These are phyloP conservation scores for Diaporthe amygdali DNA, from an alignment of 2,329 filamentous ascomycete species.

Conservation along the genomic window DNA sequence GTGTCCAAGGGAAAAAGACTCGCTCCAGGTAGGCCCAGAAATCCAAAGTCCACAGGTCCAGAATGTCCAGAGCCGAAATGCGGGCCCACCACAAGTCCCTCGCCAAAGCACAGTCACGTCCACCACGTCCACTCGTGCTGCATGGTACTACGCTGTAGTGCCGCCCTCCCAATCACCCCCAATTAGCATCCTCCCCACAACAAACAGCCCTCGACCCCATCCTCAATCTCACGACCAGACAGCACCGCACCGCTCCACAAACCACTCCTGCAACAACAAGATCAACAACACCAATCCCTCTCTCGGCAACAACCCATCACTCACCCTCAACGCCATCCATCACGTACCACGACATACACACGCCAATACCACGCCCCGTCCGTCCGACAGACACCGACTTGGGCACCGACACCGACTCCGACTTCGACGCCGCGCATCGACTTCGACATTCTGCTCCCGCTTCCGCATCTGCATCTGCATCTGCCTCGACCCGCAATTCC, in stretches of 20 bases:
- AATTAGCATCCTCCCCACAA: slow-evolving; percentile 13
- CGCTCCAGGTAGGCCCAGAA: no score
- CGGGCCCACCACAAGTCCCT: no score
- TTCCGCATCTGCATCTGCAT: not conserved
- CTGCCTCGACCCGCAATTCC: not conserved
- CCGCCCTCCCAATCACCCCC: not conserved
- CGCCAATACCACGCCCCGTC: not conserved
- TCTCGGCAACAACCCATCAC: not conserved
- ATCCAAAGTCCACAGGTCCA: no score
- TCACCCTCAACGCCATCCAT: not conserved
- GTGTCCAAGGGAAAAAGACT: no score
- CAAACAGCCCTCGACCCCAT: slow-evolving; percentile 7
- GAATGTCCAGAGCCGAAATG: no score
- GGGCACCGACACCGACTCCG: not conserved
- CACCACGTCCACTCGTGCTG: not conserved
- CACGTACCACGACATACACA: not conserved
- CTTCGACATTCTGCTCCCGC: not conserved
- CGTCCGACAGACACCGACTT: not conserved
- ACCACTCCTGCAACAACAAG: slow-evolving; percentile 20
- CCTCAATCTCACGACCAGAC: slow-evolving; percentile 7
- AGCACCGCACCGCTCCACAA: no score
- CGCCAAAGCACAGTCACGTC: not conserved
- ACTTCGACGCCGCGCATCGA: not conserved
- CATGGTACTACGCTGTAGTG: not conserved
- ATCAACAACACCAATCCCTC: slow-evolving; percentile 11